A percentile compares a stretch with the other conserved stretches of the same genome.
phyloP scores from a whole-genome alignment of 208 protist species.

The Crithidia bombi region DNA sequence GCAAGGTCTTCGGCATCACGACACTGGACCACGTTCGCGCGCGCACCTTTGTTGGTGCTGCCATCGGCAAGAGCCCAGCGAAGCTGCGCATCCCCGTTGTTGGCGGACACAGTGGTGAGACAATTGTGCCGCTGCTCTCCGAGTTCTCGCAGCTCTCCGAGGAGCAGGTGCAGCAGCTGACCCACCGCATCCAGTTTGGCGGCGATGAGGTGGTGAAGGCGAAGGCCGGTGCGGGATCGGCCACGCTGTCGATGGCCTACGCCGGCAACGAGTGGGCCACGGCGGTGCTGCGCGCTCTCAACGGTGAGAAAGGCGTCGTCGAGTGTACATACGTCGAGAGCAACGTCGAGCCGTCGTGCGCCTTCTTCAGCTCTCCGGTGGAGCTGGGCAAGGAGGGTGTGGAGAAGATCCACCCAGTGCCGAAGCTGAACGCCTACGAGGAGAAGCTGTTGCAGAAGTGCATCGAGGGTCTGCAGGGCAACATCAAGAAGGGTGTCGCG shows the following conservation, averaged over 20 bases:
- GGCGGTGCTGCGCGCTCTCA: slow-evolving; percentile 55
- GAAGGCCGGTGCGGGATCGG: slow-evolving; percentile 90
- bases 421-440: slow-evolving; percentile 65
- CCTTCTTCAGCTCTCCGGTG: slow-evolving; percentile 81
- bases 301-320: slow-evolving; percentile 60
- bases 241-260: slow-evolving; percentile 67
- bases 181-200: slow-evolving; percentile 84
- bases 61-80: slow-evolving; percentile 53
- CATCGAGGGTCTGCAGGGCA: slow-evolving; percentile 80
- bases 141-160: slow-evolving; percentile 62
- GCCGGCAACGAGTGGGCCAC: slow-evolving; percentile 88
- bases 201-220: slow-evolving; percentile 91
- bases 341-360: slow-evolving; percentile 46
- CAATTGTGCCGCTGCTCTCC: slow-evolving; percentile 94
- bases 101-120: slow-evolving; percentile 94
- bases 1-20: slow-evolving; percentile 92
- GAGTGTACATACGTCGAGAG: slow-evolving; percentile 82
- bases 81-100: slow-evolving; percentile 88
- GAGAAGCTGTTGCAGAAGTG: slow-evolving; percentile 71
- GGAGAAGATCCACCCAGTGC: slow-evolving; percentile 63
- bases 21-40: slow-evolving; percentile 89
- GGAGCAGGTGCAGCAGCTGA: slow-evolving; percentile 78
- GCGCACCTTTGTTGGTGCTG: slow-evolving; percentile 79
- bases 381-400: slow-evolving; percentile 81
- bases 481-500: slow-evolving; percentile 84